Evolutionary conservation across 1,139 yeast genomes (phyloP), one percentile per base, ranked within the genome.

Genomic region (Taphrina wiesneri): DNA sequence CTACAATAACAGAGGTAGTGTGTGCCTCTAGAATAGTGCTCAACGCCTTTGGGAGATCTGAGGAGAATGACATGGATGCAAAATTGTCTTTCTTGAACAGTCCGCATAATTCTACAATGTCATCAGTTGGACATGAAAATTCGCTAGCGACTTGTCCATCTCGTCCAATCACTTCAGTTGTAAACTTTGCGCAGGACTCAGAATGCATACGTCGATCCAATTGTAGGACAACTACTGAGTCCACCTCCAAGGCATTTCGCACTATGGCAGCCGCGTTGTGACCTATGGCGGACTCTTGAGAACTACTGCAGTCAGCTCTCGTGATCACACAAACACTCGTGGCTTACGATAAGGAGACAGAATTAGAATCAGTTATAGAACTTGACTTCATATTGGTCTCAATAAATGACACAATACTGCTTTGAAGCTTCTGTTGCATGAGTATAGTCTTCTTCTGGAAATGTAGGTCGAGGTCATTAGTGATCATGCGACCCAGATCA

Each of bases 401-500:
- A 15, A 52, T 34, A 45, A 52, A 52, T 5, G 56, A 52, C 15
- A 52, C 56, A 15, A 52, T 52, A 19, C 56, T 52, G n/a, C 21
- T 21, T 28, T 52, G 56, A 3, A 52, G 28, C 26, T 32, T 30
- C 13, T 52, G 56, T 11, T 52, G 56, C 28, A 52, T 34, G 25
- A 32, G 45, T 25, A 52, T 28, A 17, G 41, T 28, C 17, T 52
- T 17, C 9, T 25, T 52, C 26, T 52, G 28, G 17, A 52, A 52
- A 21, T 52, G 56, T 17, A 51, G 47, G 9, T 47, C 47, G 39
- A 59, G 56, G 23, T 59, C 63, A 36, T 34, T 49, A 34, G 53
- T 47, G 47, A 59, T 43, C 63, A 59, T 59, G 3, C 53, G 52
- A 26, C 54, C 54, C 15, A 59, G 41, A 17, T 59, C 63, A 32